phyloP scores from a whole-genome alignment of 1,284 basidiomycete species.

The Malassezia furfur region DNA sequence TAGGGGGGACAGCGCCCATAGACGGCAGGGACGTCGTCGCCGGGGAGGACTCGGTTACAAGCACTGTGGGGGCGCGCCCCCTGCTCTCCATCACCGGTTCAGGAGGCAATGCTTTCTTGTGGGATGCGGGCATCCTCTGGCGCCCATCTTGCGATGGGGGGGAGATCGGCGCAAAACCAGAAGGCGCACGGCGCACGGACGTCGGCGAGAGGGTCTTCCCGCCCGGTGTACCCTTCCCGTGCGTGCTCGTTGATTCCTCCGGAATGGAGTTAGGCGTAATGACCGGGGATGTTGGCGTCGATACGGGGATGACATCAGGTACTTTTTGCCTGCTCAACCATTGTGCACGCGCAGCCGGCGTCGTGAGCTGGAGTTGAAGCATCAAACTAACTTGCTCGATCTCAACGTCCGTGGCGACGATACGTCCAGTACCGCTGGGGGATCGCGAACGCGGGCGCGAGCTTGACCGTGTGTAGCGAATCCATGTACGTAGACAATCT shows the following conservation, averaged over 20 bases:
- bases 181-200: no score
- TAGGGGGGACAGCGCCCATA: no score
- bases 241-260: no score
- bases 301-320: conserved; percentile 7
- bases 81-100: background rate
- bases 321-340: conserved; percentile 7
- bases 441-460: background rate
- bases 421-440: background rate
- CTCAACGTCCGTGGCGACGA: background rate
- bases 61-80: background rate
- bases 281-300: conserved; percentile 1
- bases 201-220: no score
- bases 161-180: no score
- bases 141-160: no score
- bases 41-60: background rate
- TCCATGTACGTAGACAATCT: conserved; percentile 12
- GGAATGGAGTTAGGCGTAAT: background rate
- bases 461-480: background rate
- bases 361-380: background rate
- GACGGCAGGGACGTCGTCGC: no score
- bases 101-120: no score
- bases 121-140: no score
- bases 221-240: no score
- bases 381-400: background rate
- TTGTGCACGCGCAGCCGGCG: conserved; percentile 1